Conservation (phyloP, 2,329 filamentous ascomycete species). For the Colletotrichum brevisporum region DNA sequence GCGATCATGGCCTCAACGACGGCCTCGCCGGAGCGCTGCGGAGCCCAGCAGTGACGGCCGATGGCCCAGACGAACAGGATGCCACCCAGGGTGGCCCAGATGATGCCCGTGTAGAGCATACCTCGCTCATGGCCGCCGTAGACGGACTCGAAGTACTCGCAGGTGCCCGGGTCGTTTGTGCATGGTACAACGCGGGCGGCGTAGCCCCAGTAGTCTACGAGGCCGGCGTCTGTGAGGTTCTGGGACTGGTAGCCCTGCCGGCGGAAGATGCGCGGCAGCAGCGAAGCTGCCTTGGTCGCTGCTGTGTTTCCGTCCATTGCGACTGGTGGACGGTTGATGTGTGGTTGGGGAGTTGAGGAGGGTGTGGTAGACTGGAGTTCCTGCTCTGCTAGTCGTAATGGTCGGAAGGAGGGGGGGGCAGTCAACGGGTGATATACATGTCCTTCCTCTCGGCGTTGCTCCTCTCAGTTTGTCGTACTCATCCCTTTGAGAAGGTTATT, state of each 20-base stretch:
- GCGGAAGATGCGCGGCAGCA: not conserved
- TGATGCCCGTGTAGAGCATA: conserved; percentile 65
- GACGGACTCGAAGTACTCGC: conserved; percentile 65
- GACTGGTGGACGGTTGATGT: not conserved
- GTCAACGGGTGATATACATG: conserved; percentile 7
- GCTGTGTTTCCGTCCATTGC: not conserved
- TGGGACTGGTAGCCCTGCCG: conserved; percentile 45
- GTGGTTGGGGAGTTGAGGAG: no score
- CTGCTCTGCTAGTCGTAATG: no score
- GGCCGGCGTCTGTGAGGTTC: conserved; percentile 53
- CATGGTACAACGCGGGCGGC: conserved; percentile 61
- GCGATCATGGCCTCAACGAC: not conserved
- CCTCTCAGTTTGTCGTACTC: not conserved
- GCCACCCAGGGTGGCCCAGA: conserved; percentile 63
- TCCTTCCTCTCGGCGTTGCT: not conserved
- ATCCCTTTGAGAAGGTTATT: not conserved
- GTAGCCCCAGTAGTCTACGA: conserved; percentile 63
- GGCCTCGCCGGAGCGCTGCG: not conserved
- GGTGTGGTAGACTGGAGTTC: no score
- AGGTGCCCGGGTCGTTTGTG: conserved; percentile 61
- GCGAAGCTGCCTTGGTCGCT: not conserved
- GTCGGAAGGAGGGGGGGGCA: not conserved
- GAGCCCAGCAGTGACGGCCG: conserved; percentile 42
- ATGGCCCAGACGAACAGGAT: conserved; percentile 61
- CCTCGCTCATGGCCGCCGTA: conserved; percentile 63